These are phyloP conservation scores for Penicillium paneum DNA, from an alignment of 2,329 filamentous ascomycete species.

Conservation along the genomic window DNA sequence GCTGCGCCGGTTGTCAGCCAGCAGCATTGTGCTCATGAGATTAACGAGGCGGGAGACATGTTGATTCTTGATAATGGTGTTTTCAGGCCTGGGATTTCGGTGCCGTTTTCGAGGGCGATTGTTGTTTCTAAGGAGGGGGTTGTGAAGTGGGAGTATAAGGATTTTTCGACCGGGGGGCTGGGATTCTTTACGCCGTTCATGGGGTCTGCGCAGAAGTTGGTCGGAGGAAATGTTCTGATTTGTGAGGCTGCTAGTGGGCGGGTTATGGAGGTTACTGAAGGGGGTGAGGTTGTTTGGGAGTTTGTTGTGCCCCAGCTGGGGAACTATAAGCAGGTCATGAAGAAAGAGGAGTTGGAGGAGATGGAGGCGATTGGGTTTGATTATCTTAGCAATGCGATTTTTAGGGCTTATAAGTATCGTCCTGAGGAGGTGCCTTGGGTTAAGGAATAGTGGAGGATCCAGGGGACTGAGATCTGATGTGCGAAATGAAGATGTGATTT, in stretches of 20 bases:
- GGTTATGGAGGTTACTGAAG: slow-evolving; percentile 45
- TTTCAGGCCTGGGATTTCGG: slow-evolving; percentile 40
- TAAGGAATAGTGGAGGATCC: not conserved
- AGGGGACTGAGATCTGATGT: not conserved
- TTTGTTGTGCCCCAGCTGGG: slow-evolving; percentile 45
- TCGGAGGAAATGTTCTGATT: slow-evolving; percentile 44
- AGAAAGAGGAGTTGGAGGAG: slow-evolving; percentile 23
- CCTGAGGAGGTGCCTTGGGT: slow-evolving; percentile 44
- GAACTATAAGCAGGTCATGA: slow-evolving; percentile 34
- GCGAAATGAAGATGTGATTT: not conserved
- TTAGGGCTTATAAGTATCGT: slow-evolving; percentile 46
- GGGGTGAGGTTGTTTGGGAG: slow-evolving; percentile 46
- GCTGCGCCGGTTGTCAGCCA: slow-evolving; percentile 42
- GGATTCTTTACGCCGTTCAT: slow-evolving; percentile 49
- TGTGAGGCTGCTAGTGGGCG: slow-evolving; percentile 45
- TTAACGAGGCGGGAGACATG: slow-evolving; percentile 41
- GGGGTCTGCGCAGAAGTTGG: slow-evolving; percentile 45
- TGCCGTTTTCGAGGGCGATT: slow-evolving; percentile 45
- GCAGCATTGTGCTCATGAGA: slow-evolving; percentile 46
- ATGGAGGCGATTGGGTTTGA: slow-evolving; percentile 40
- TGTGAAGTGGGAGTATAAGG: slow-evolving; percentile 47
- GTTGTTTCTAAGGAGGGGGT: slow-evolving; percentile 40
- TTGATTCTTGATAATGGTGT: slow-evolving; percentile 50
- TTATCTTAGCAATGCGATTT: slow-evolving; percentile 45
- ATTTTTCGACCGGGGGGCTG: slow-evolving; percentile 35